Conservation (phyloP, 2,329 filamentous ascomycete species). For the Xylariales sp. region DNA sequence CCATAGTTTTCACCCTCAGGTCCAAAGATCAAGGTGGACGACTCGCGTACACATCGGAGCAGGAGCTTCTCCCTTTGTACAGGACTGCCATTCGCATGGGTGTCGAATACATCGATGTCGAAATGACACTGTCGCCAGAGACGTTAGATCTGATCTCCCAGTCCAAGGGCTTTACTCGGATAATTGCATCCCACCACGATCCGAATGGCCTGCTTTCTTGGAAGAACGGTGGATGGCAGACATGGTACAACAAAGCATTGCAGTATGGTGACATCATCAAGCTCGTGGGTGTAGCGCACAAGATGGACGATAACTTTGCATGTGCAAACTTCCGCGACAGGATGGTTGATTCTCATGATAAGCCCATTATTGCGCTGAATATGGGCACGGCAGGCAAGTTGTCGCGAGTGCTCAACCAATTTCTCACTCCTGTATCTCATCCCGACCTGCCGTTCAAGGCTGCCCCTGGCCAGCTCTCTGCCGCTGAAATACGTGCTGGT, state of each 20-base stretch:
- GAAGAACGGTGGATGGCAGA: conserved; percentile 89
- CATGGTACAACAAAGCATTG: conserved; percentile 83
- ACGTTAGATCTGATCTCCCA: conserved; percentile 66
- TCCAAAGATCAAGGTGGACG: conserved; percentile 82
- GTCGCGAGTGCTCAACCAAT: conserved; percentile 83
- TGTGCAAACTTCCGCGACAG: conserved; percentile 76
- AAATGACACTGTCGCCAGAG: conserved; percentile 79
- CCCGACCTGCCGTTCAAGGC: conserved; percentile 86
- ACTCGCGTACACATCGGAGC: conserved; percentile 73
- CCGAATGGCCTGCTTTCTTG: conserved; percentile 74
- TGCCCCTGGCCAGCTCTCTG: conserved; percentile 88
- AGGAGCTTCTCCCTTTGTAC: conserved; percentile 73
- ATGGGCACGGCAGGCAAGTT: conserved; percentile 88
- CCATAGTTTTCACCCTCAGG: conserved; percentile 88
- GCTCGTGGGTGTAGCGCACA: conserved; percentile 76
- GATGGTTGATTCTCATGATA: conserved; percentile 67
- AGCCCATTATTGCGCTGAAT: conserved; percentile 91
- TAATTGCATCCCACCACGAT: conserved; percentile 96
- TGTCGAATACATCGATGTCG: conserved; percentile 88
- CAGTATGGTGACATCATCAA: conserved; percentile 94
- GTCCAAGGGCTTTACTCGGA: conserved; percentile 64
- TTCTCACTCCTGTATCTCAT: conserved; percentile 93
- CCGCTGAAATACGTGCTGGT: conserved; percentile 78
- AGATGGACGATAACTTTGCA: conserved; percentile 80
- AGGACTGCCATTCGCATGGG: conserved; percentile 74